phyloP scores from a whole-genome alignment of 352 stramenopile genomes.

The Peronospora farinosa region DNA sequence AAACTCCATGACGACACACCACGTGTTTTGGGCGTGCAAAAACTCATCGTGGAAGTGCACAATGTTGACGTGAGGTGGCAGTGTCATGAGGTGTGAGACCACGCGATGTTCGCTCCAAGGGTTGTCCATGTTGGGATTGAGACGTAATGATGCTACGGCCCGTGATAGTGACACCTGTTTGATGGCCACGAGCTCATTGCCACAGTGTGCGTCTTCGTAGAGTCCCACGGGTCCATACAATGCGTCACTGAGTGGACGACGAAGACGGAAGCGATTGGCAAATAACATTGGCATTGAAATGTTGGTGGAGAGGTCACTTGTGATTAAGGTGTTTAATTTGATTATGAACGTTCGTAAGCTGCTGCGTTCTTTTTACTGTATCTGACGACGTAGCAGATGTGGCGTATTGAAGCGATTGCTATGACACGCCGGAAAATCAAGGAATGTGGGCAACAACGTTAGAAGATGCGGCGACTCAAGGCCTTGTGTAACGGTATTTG shows the following conservation, averaged over 20 bases:
- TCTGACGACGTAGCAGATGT: too few species aligned
- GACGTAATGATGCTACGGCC: conserved; percentile 23
- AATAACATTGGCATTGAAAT: background rate
- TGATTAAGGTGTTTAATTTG: background rate
- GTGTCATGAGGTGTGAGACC: conserved; percentile 19
- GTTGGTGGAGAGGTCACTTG: background rate
- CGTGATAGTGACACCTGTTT: conserved; percentile 37
- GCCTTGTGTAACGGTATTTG: too few species aligned
- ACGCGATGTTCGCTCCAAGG: conserved; percentile 35
- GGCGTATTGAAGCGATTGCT: too few species aligned
- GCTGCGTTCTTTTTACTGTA: too few species aligned
- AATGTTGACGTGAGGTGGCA: conserved; percentile 35
- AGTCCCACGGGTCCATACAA: conserved; percentile 43
- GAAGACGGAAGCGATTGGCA: conserved; percentile 9
- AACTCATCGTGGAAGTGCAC: conserved; percentile 40
- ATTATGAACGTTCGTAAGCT: background rate
- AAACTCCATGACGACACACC: conserved; percentile 52
- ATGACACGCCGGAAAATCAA: too few species aligned
- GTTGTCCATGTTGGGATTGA: conserved; percentile 36
- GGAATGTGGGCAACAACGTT: too few species aligned
- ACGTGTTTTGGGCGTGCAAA: conserved; percentile 30
- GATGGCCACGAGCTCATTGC: conserved; percentile 36
- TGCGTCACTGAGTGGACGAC: conserved; percentile 18
- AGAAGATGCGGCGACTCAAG: too few species aligned
- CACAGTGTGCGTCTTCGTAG: conserved; percentile 29